Evolutionary conservation across 257 asterid species (phyloP), one percentile per base, ranked within the genome.

Genomic region (Solanum tarapatanum): DNA sequence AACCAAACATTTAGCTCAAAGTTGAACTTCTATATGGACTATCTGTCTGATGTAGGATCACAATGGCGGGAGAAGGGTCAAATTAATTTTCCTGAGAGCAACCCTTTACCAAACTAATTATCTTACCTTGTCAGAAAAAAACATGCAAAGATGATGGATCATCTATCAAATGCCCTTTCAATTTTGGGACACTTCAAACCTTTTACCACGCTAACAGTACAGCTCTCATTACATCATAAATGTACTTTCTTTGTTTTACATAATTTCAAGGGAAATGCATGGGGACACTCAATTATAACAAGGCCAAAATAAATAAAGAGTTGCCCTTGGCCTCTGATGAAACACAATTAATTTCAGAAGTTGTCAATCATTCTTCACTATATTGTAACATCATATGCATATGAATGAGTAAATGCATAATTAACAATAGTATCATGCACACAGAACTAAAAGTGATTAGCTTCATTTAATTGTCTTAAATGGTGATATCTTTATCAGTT

Each of bases 121-220:
- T 55, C 66, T 55, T 19, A 55, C 11, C 24, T 55, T 19, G 66
- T 55, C 66, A 7, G 24, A 1, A 55, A 55, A 55, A 55, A 7
- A 55, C 66, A 55, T 19, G 11, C 11, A 55, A 55, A 55, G 66
- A 55, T 55, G 64, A 55, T 55, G 64, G 64, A 55, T 55, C 24
- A 55, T 55, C 64, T 3, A 55, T 55, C 64, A 55, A 55, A 55
- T 55, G 24, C 11, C 24, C 64, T 55, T 7, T 55, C 64, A 19
- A 55, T 55, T 55, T 55, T 19, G 92, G 96, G 97, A 74, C 86
- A 90, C 89, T 92, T 95, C 87, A 92, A 88, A 90, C 94, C 95
- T 74, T 79, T 43, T 14, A 79, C 66, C 66, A 43, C 66, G 1
- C 66, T 17, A 28, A 73, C 26, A 30, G 7, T 70, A 72, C 14